These are phyloP conservation scores for Pythium grandisporangium DNA, from an alignment of 352 stramenopile species.

Conservation along the genomic window DNA sequence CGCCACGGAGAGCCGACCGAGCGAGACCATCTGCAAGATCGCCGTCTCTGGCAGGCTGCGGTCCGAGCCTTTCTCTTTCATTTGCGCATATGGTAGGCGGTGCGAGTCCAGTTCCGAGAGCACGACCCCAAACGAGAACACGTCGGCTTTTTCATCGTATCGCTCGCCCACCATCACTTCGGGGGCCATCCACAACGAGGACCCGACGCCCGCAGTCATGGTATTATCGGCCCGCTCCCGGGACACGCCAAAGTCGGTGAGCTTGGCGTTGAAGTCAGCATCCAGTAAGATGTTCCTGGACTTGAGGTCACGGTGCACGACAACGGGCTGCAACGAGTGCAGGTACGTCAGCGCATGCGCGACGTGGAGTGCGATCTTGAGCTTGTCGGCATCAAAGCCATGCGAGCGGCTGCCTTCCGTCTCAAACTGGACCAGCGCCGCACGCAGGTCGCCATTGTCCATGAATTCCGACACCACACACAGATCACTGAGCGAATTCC, in stretches of 20 bases:
- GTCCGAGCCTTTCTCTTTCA: conserved; percentile 11
- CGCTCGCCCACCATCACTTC: conserved; percentile 24
- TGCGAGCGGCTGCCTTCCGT: conserved; percentile 1
- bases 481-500: conserved; percentile 20
- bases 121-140: conserved; percentile 13
- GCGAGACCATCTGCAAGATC: conserved; percentile 21
- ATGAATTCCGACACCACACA: conserved; percentile 28
- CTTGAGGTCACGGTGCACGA: conserved; percentile 34
- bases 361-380: conserved; percentile 43
- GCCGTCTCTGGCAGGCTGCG: conserved; percentile 15
- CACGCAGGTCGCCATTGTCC: conserved; percentile 22
- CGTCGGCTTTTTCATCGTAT: conserved; percentile 20
- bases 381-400: conserved; percentile 20
- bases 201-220: conserved; percentile 35
- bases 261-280: conserved; percentile 27
- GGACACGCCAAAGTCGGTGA: conserved; percentile 52
- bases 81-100: conserved; percentile 13
- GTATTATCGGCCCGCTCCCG: conserved; percentile 23
- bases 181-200: conserved; percentile 42
- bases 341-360: conserved; percentile 51
- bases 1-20: conserved; percentile 18
- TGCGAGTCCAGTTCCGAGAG: conserved; percentile 12
- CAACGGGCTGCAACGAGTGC: conserved; percentile 35
- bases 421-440: conserved; percentile 12
- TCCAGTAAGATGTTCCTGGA: conserved; percentile 42